These are phyloP conservation scores for Colletotrichum eleusines DNA, from an alignment of 2,329 filamentous ascomycete genomes.

Conservation along the genomic window DNA sequence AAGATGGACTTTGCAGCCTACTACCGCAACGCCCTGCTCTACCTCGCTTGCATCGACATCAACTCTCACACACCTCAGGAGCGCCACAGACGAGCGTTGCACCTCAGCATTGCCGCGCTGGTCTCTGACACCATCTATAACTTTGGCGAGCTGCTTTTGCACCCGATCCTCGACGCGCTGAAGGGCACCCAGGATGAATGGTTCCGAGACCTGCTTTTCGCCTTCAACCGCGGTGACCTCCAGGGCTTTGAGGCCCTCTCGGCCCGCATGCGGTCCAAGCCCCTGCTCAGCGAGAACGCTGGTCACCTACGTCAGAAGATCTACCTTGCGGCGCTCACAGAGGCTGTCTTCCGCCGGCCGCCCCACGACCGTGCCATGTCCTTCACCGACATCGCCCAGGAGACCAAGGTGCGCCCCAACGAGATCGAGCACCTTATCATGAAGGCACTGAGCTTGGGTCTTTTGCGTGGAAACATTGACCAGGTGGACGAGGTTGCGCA, in stretches of 20 bases:
- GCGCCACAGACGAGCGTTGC: conserved; percentile 86
- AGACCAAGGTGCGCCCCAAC: conserved; percentile 90
- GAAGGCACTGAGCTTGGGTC: conserved; percentile 95
- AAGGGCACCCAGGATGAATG: conserved; percentile 79
- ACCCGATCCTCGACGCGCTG: conserved; percentile 92
- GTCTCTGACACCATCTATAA: conserved; percentile 98
- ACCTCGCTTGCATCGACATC: conserved; percentile 94
- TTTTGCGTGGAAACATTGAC: conserved; percentile 93
- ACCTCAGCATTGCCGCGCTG: conserved; percentile 90
- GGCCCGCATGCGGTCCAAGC: conserved; percentile 83
- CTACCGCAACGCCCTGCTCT: conserved; percentile 97
- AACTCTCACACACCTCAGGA: conserved; percentile 79
- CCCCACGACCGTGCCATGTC: conserved; percentile 96
- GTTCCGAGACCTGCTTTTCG: conserved; percentile 95
- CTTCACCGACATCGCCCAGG: conserved; percentile 86
- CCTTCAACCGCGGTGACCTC: conserved; percentile 96
- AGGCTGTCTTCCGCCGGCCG: conserved; percentile 94
- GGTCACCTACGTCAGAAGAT: conserved; percentile 96
- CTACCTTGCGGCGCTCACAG: conserved; percentile 93
- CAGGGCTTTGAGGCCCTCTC: conserved; percentile 86
- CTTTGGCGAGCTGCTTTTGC: conserved; percentile 97
- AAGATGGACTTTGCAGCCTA: conserved; percentile 95
- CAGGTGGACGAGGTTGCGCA: conserved; percentile 94
- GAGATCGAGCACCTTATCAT: conserved; percentile 99
- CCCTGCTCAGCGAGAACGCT: conserved; percentile 82